Conservation (phyloP, 306 rosid species). For the Betula pendula region DNA sequence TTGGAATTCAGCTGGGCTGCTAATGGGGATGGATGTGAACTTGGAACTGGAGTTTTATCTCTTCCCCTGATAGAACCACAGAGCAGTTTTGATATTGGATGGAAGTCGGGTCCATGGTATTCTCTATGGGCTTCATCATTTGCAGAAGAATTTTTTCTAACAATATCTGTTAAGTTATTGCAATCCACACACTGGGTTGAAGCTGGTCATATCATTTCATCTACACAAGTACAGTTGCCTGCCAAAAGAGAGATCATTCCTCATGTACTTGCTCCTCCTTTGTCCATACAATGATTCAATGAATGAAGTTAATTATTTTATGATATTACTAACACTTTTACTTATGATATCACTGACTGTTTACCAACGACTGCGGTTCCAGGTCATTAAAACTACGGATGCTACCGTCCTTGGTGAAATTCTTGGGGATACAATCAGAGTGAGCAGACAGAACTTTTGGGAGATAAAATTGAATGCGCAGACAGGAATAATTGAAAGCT, state of each 20-base stretch:
- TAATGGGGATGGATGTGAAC: slow-evolving; percentile 68
- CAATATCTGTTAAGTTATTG: slow-evolving; percentile 64
- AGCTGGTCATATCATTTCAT: slow-evolving; percentile 79
- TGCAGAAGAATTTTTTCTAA: slow-evolving; percentile 61
- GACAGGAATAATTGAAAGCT: slow-evolving; percentile 77
- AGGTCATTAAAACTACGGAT: slow-evolving; percentile 54
- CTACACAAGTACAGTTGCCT: slow-evolving; percentile 83
- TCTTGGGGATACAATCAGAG: slow-evolving; percentile 55
- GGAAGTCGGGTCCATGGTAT: slow-evolving; percentile 79
- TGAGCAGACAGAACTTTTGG: slow-evolving; percentile 61
- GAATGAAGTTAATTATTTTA: slow-evolving; percentile 21
- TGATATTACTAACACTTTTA: not conserved
- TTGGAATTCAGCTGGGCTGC: slow-evolving; percentile 78
- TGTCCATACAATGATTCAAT: not conserved
- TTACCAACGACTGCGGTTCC: slow-evolving; percentile 28
- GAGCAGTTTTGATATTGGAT: slow-evolving; percentile 48
- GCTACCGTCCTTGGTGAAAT: slow-evolving; percentile 46
- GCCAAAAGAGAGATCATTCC: slow-evolving; percentile 44
- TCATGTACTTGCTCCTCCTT: slow-evolving; percentile 50
- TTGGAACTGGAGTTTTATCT: slow-evolving; percentile 68
- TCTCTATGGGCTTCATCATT: slow-evolving; percentile 57
- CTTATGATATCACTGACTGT: slow-evolving; percentile 4
- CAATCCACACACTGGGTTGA: slow-evolving; percentile 70
- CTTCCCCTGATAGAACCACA: slow-evolving; percentile 69
- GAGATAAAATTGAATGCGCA: slow-evolving; percentile 63